phyloP scores from a whole-genome alignment of 129 eudicot genomes.

The carrot (Daucus carota) region DH1_v3.0 NC_030387.2:12963001-12963500 shows the following conservation, averaged over 20 bases:
- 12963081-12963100: slow-evolving; percentile 38
- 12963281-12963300: slow-evolving; percentile 86
- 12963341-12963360: slow-evolving; percentile 80
- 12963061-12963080: not conserved
- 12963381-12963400: slow-evolving; percentile 71
- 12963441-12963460: slow-evolving; percentile 14
- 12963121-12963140: slow-evolving; percentile 84
- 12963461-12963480: slow-evolving; percentile 18
- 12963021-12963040: not conserved
- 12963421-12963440: slow-evolving; percentile 14
- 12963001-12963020: not conserved
- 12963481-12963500: slow-evolving; percentile 22
- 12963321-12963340: slow-evolving; percentile 66
- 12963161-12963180: slow-evolving; percentile 76
- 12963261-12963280: slow-evolving; percentile 99
- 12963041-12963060: not conserved
- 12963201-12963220: slow-evolving; percentile 89
- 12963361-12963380: slow-evolving; percentile 48
- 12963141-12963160: slow-evolving; percentile 68
- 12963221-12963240: slow-evolving; percentile 93
- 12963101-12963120: slow-evolving; percentile 90
- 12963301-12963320: slow-evolving; percentile 51
- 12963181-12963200: slow-evolving; percentile 64
- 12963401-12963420: slow-evolving; percentile 18
- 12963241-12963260: slow-evolving; percentile 45